A percentile compares a stretch with the other conserved stretches of the same genome.
These are phyloP conservation scores for Kodamaea derodonti DNA, from an alignment of 1,139 yeast genomes.

Conservation along the genomic window DNA sequence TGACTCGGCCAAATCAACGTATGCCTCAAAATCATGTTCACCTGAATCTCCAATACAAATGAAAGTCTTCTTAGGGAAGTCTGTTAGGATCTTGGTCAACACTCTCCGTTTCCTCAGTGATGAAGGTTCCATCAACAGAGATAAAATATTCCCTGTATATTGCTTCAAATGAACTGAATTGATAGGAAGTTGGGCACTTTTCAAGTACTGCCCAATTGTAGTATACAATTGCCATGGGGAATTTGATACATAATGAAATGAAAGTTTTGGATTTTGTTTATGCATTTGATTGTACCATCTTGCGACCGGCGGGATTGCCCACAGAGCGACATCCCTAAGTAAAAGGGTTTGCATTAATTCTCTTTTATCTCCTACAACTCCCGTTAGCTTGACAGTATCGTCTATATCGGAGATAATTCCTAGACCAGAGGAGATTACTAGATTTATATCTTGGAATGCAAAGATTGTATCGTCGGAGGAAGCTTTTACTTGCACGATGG, in stretches of 20 bases:
- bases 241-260: conserved; percentile 89
- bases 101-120: conserved; percentile 73
- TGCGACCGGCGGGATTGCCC: conserved; percentile 72
- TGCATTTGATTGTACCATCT: conserved; percentile 57
- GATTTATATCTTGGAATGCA: conserved; percentile 40
- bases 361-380: conserved; percentile 83
- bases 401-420: conserved; percentile 90
- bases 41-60: conserved; percentile 93
- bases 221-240: conserved; percentile 89
- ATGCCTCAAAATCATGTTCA: conserved; percentile 91
- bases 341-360: conserved; percentile 77
- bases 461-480: conserved; percentile 43
- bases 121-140: conserved; percentile 83
- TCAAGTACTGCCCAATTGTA: conserved; percentile 57
- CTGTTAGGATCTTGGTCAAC: conserved; percentile 59
- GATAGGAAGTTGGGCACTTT: conserved; percentile 55
- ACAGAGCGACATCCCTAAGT: conserved; percentile 56
- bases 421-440: conserved; percentile 48
- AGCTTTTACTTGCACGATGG: conserved; percentile 42
- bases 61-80: conserved; percentile 75
- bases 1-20: conserved; percentile 60
- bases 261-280: conserved; percentile 35
- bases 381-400: conserved; percentile 88
- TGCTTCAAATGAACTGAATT: conserved; percentile 85
- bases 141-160: conserved; percentile 74